A percentile compares a stretch with the other conserved stretches of the same genome.
Evolutionary conservation across 208 protist species (phyloP).

Genomic region (Trypanosomatidae sp.): DNA sequence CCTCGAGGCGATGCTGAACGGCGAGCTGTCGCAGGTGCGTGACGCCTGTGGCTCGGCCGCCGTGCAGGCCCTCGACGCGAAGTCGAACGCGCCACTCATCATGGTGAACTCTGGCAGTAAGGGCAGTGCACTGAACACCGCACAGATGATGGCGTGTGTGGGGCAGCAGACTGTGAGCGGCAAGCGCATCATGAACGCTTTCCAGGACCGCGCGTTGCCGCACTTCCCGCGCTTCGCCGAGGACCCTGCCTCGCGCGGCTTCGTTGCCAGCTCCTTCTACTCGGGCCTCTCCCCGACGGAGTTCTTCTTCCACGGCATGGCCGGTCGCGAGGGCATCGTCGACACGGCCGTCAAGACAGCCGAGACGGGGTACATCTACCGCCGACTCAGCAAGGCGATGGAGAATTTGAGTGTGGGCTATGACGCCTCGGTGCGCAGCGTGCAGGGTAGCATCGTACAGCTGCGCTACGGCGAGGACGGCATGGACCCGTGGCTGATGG

Average conservation of each 20-base stretch:
- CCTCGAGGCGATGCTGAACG: constrained; percentile 96
- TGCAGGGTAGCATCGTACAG: constrained; percentile 94
- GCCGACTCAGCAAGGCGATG: constrained; percentile 99
- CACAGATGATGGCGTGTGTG: constrained; percentile 99
- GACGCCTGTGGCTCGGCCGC: constrained; percentile 97
- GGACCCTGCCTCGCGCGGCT: constrained; percentile 95
- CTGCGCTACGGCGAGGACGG: constrained; percentile 99
- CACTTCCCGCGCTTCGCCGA: constrained; percentile 95
- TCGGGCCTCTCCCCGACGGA: constrained; percentile 97
- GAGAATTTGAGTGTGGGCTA: constrained; percentile 99
- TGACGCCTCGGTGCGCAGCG: constrained; percentile 98
- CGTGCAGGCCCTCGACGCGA: constrained; percentile 91
- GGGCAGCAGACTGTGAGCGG: constrained; percentile 99
- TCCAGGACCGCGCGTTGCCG: constrained; percentile 97
- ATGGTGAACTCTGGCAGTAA: constrained; percentile 99
- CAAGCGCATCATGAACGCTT: constrained; percentile 98
- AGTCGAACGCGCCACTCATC: constrained; percentile 97
- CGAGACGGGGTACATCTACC: constrained; percentile 99
- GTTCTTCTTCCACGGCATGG: constrained; percentile 99
- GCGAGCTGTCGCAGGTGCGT: constrained; percentile 96
- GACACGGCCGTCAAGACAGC: constrained; percentile 99
- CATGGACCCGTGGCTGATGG: constrained; percentile 98
- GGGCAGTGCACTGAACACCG: constrained; percentile 99
- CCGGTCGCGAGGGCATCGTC: constrained; percentile 97
- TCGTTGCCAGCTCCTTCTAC: constrained; percentile 99